Evolutionary conservation across 352 stramenopile species (phyloP), one percentile per base, ranked within the genome.

Genomic region (Pythium plurisporium): DNA sequence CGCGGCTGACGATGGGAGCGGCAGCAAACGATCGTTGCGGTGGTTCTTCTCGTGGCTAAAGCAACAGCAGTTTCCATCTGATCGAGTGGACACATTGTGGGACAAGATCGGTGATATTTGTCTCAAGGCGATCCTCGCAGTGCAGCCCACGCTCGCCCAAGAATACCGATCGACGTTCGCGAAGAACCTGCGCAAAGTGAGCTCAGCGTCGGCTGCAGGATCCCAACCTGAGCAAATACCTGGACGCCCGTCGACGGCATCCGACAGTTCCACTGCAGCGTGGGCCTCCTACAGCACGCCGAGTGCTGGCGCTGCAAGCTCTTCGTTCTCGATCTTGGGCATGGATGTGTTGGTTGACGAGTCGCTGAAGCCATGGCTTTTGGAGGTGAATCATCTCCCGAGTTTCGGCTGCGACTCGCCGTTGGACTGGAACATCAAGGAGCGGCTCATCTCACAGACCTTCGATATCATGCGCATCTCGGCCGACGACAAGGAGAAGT

Each of bases 331-430:
- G 37, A 79, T 99, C 2, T 73, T 99, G 5, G 96, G 96, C 4
- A 95, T 98, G 75, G 96, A 99, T 63, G 91, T 99, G 29, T 90
- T 99, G 41, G 76, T 99, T 6, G 96, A 99, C 61, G 79, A 94
- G 36, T 72, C 86, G 19, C 74, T 99, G 0, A 97, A 97, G 55
- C 94, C 96, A 6, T 98, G 89, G 83, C 71, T 99, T 17, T 94
- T 99, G 10, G 96, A 99, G 59, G 96, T 99, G 26, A 99, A 99
- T 65, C 94, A 98, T 62, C 50, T 99, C 9, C 92, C 96, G 45
- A 94, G 87, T 59, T 98, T 98, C 73, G 91, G 85, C 3, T 98
- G 93, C 44, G 96, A 99, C 59, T 97, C 90, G 26, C 82, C 85
- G 12, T 62, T 99, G 11, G 96, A 99, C 70, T 87, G 82, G 77